phyloP scores from a whole-genome alignment of 1,284 basidiomycete genomes.

The Bjerkandera adusta region DNA sequence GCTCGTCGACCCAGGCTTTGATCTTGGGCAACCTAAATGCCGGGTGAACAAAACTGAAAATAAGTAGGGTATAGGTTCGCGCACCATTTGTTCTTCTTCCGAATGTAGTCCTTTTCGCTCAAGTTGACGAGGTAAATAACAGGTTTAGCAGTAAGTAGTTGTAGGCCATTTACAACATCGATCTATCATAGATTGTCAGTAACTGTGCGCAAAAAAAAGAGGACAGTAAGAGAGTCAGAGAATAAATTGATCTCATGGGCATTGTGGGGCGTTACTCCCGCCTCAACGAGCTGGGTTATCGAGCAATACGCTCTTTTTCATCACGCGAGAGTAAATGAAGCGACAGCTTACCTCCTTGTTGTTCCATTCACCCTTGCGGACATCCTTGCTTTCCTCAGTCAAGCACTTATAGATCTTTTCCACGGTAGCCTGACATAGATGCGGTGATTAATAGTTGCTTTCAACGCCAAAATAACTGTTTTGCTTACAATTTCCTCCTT shows the following conservation, averaged over 20 bases:
- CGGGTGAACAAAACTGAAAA: conserved; percentile 4
- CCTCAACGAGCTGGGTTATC: conserved; percentile 58
- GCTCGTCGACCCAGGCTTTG: conserved; percentile 96
- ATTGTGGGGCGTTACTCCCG: conserved; percentile 55
- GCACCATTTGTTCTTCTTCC: conserved; percentile 99
- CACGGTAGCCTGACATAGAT: conserved; percentile 61
- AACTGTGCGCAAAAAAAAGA: conserved; percentile 1
- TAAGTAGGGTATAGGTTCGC: conserved; percentile 15
- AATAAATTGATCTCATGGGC: conserved; percentile 58
- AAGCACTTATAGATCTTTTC: conserved; percentile 86
- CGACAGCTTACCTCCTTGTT: conserved; percentile 90
- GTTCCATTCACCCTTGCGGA: conserved; percentile 92
- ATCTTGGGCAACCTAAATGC: conserved; percentile 84
- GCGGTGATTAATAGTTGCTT: conserved; percentile 4
- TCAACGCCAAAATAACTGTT: not conserved
- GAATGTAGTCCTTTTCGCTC: conserved; percentile 91
- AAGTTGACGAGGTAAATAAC: conserved; percentile 99
- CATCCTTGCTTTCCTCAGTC: conserved; percentile 84
- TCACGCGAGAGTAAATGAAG: conserved; percentile 38
- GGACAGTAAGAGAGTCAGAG: conserved; percentile 39
- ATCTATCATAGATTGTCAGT: conserved; percentile 53
- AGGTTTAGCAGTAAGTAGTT: conserved; percentile 94
- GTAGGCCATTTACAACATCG: conserved; percentile 92
- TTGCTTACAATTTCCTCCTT: conserved; percentile 95
- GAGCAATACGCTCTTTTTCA: conserved; percentile 66